Evolutionary conservation across 75 land plant species (phyloP).

Genomic region (Pseudotsuga menziesii): DNA sequence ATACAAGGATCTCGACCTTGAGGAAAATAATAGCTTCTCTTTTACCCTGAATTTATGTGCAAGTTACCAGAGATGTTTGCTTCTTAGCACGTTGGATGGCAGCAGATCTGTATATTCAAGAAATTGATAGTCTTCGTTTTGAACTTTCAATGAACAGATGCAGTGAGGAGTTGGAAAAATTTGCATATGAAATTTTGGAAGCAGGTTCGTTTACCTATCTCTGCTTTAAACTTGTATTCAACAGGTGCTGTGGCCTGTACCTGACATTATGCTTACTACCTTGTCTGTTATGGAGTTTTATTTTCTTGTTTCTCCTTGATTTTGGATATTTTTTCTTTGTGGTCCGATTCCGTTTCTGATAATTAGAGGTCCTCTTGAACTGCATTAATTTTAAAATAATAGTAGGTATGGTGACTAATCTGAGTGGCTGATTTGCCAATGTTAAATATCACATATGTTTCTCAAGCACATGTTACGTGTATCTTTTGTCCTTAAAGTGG

Average conservation of each 20-base stretch:
- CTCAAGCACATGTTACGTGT: too few relatives aligned
- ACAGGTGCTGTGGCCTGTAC: not conserved
- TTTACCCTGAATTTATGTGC: conserved; percentile 10
- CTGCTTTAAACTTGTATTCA: not conserved
- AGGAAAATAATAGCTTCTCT: not conserved
- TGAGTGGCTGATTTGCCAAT: not conserved
- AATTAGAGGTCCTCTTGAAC: not conserved
- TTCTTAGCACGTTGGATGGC: conserved; percentile 91
- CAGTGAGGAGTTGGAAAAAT: conserved; percentile 50
- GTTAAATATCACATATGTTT: not conserved
- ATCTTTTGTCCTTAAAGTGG: too few relatives aligned
- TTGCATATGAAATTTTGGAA: conserved; percentile 67
- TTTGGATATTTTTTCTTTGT: not conserved
- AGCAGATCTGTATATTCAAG: conserved; percentile 83
- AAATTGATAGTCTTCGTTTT: conserved; percentile 84
- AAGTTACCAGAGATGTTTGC: conserved; percentile 93
- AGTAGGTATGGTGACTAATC: not conserved
- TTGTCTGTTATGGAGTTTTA: not conserved
- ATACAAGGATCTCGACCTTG: not conserved
- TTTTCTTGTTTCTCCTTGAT: too few relatives aligned
- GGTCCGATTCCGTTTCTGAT: not conserved
- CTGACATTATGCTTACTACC: not conserved
- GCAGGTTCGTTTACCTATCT: conserved; percentile 38
- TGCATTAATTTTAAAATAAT: not conserved
- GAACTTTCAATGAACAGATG: conserved; percentile 90